Conservation (phyloP, 805 yeast genomes). For the Metschnikowia corniflorae region DNA sequence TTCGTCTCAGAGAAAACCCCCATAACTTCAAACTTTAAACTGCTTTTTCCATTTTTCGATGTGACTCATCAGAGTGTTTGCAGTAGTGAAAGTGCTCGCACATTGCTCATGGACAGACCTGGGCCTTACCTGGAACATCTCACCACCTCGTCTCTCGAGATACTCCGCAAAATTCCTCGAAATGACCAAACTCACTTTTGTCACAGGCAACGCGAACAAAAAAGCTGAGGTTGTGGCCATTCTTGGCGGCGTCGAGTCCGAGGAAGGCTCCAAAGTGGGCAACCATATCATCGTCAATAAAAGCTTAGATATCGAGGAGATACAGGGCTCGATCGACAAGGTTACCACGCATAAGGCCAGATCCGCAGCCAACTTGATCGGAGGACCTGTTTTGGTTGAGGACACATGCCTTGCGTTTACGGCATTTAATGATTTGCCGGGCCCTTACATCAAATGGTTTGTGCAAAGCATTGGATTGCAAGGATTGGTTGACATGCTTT, state of each 20-base stretch:
- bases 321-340: constrained; percentile 83
- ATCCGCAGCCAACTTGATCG: constrained; percentile 59
- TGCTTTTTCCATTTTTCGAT: too few relatives aligned
- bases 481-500: constrained; percentile 74
- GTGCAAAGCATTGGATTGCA: constrained; percentile 67
- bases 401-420: constrained; percentile 88
- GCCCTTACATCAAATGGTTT: constrained; percentile 95
- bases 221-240: constrained; percentile 80
- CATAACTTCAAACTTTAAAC: too few relatives aligned
- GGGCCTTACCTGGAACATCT: too few relatives aligned
- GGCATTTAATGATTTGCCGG: constrained; percentile 81
- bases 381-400: constrained; percentile 89
- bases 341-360: constrained; percentile 78
- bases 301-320: constrained; percentile 78
- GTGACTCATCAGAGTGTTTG: too few relatives aligned
- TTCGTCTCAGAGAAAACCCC: too few relatives aligned
- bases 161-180: neutral
- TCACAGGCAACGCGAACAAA: constrained; percentile 88
- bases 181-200: constrained; percentile 49
- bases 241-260: constrained; percentile 43
- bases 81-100: neutral
- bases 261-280: constrained; percentile 38
- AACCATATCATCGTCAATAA: constrained; percentile 53
- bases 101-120: neutral
- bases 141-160: too few relatives aligned